phyloP scores from a whole-genome alignment of 305 asterid genomes.

The Fraxinus platypoda region DNA sequence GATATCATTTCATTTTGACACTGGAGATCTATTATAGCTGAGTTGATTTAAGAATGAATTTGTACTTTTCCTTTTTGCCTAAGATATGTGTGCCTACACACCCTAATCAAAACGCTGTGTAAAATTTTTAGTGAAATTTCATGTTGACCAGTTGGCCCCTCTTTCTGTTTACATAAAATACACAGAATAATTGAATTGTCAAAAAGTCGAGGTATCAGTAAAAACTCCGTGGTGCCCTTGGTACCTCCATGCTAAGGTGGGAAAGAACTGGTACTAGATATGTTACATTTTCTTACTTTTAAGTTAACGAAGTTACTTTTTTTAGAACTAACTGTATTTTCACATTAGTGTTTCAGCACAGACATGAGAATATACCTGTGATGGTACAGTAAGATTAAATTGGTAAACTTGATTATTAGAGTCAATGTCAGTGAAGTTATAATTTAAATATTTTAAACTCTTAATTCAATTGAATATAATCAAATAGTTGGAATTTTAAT shows the following conservation, averaged over 20 bases:
- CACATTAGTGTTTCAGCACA: too few species aligned
- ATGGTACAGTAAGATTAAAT: neutral
- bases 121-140: neutral
- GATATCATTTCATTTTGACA: neutral
- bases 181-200: too few species aligned
- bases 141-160: neutral
- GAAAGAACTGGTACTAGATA: neutral
- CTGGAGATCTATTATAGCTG: neutral
- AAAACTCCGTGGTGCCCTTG: slow-evolving; percentile 57
- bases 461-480: neutral
- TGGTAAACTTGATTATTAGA: neutral
- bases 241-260: slow-evolving; percentile 45
- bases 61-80: neutral
- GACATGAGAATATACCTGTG: too few species aligned
- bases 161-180: neutral
- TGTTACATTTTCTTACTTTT: neutral
- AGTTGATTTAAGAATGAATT: neutral
- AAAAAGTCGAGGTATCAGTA: slow-evolving; percentile 30
- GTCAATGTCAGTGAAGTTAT: too few species aligned
- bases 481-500: neutral
- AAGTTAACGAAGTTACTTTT: neutral
- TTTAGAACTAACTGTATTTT: neutral
- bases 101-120: neutral
- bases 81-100: neutral
- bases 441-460: neutral